A percentile compares a stretch with the other conserved stretches of the same genome.
Conservation (phyloP, 345 rosid genomes). For the Litchi chinensis region DNA sequence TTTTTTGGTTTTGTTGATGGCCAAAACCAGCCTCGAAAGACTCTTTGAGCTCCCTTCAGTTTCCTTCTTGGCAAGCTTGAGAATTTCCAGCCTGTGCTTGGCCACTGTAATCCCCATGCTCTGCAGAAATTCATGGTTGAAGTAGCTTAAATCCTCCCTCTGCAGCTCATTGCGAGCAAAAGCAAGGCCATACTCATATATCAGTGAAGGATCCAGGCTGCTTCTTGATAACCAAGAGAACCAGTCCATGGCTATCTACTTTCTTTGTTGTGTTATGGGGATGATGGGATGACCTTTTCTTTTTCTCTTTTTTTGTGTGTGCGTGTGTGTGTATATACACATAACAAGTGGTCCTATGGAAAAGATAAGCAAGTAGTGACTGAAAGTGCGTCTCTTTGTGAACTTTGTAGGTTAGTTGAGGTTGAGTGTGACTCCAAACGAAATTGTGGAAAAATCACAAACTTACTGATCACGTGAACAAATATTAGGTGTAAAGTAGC, state of each 20-base stretch:
- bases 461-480: constrained; percentile 4
- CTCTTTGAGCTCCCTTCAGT: constrained; percentile 13
- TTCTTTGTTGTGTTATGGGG: background rate
- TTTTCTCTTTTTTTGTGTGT: background rate
- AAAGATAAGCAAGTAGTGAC: constrained; percentile 30
- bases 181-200: constrained; percentile 65
- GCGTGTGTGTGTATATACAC: background rate
- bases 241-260: constrained; percentile 64
- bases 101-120: constrained; percentile 78
- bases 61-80: constrained; percentile 68
- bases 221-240: constrained; percentile 76
- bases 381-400: constrained; percentile 1
- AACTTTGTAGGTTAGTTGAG: constrained; percentile 46
- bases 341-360: constrained; percentile 26
- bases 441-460: constrained; percentile 18
- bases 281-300: background rate
- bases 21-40: constrained; percentile 44
- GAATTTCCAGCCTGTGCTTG: constrained; percentile 78
- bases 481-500: background rate
- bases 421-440: constrained; percentile 33
- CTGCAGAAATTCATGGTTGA: constrained; percentile 77
- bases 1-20: constrained; percentile 46
- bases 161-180: constrained; percentile 67
- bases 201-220: constrained; percentile 58
- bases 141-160: constrained; percentile 62